Conservation (phyloP, 2,329 filamentous ascomycete species). For the Alternaria hordeiaustralica region DNA sequence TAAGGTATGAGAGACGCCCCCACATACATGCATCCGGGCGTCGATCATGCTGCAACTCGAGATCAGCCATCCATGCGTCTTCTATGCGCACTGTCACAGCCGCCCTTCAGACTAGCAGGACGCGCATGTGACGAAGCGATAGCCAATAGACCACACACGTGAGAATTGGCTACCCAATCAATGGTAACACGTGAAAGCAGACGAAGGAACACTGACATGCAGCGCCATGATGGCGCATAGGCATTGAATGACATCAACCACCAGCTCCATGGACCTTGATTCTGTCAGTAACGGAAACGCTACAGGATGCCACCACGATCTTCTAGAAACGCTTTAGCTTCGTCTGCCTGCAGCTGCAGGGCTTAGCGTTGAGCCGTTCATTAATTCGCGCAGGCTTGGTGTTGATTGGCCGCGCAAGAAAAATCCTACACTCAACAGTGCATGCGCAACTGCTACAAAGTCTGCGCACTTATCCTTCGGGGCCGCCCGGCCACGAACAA, state of each 20-base stretch:
- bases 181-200: slow-evolving; percentile 4
- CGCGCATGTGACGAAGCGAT: slow-evolving; percentile 16
- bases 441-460: neutral
- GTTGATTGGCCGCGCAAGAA: slow-evolving; percentile 13
- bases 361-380: neutral
- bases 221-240: neutral
- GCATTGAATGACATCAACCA: neutral
- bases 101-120: slow-evolving; percentile 14
- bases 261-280: neutral
- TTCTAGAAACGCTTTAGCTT: slow-evolving; percentile 16
- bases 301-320: slow-evolving; percentile 2
- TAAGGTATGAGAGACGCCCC: neutral
- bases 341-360: neutral
- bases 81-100: slow-evolving; percentile 3
- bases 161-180: slow-evolving; percentile 14
- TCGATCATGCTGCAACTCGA: slow-evolving; percentile 13
- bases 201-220: neutral
- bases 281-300: slow-evolving; percentile 1
- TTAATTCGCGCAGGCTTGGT: neutral
- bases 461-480: neutral
- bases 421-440: neutral
- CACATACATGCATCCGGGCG: slow-evolving; percentile 6
- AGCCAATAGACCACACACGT: slow-evolving; percentile 28
- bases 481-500: slow-evolving; percentile 1
- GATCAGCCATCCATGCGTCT: slow-evolving; percentile 5